Evolutionary conservation across 1,284 basidiomycete genomes (phyloP).

Genomic region (Takashimella tepidaria): DNA sequence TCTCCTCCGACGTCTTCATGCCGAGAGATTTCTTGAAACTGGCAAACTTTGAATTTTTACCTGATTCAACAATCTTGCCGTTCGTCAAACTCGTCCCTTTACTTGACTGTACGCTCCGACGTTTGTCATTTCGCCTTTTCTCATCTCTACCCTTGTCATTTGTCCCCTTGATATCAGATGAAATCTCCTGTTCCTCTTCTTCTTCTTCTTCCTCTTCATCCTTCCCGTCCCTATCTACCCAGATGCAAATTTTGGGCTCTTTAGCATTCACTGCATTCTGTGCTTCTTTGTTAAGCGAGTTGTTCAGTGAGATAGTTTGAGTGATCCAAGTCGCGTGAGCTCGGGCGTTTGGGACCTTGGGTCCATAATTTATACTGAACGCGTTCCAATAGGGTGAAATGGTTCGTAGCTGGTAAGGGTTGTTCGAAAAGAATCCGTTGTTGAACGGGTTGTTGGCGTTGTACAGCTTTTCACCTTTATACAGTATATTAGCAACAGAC

Average conservation of each 20-base stretch:
- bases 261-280: conserved; percentile 11
- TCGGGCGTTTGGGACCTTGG: conserved; percentile 6
- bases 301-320: conserved; percentile 14
- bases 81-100: not conserved
- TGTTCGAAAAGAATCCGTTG: conserved; percentile 6
- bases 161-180: not conserved
- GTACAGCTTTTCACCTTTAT: conserved; percentile 16
- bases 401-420: conserved; percentile 10
- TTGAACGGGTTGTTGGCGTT: conserved; percentile 7
- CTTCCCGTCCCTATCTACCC: not conserved
- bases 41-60: conserved; percentile 3
- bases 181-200: not conserved
- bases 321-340: conserved; percentile 8
- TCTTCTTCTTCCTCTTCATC: not conserved
- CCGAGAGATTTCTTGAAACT: conserved; percentile 10
- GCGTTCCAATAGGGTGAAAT: conserved; percentile 9
- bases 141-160: conserved; percentile 1
- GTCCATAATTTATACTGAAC: not conserved
- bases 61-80: not conserved
- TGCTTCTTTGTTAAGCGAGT: conserved; percentile 11
- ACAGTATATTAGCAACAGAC: no score
- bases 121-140: no score
- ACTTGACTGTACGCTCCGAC: no score
- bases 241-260: conserved; percentile 15
- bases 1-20: conserved; percentile 11